phyloP scores from a whole-genome alignment of 805 yeast species.

The Candida sithepensis region DNA sequence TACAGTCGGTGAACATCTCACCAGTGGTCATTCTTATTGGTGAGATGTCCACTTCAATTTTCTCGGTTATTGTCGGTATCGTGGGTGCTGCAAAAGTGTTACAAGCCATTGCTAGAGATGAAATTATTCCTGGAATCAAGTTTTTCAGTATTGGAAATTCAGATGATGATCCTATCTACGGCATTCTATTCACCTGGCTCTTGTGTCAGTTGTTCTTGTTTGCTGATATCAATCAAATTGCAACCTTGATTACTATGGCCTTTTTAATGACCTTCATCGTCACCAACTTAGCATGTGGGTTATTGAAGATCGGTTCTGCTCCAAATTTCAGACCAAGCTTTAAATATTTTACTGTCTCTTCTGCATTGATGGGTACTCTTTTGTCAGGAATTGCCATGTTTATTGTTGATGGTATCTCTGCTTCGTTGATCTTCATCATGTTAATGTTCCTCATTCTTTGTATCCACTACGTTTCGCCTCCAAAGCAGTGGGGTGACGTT shows the following conservation, averaged over 20 bases:
- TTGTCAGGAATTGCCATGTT: slow-evolving; percentile 83
- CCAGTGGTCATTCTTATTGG: slow-evolving; percentile 74
- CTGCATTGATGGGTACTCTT: slow-evolving; percentile 75
- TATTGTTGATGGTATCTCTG: slow-evolving; percentile 88
- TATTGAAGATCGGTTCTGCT: slow-evolving; percentile 84
- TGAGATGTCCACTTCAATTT: slow-evolving; percentile 87
- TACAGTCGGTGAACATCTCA: slow-evolving; percentile 74
- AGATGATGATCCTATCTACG: slow-evolving; percentile 56
- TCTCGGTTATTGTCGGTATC: slow-evolving; percentile 91
- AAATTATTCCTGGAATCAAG: slow-evolving; percentile 75
- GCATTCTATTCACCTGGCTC: slow-evolving; percentile 74
- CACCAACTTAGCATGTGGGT: slow-evolving; percentile 88
- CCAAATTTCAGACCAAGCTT: slow-evolving; percentile 98
- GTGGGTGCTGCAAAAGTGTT: slow-evolving; percentile 92
- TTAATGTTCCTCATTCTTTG: slow-evolving; percentile 63
- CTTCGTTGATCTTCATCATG: slow-evolving; percentile 67
- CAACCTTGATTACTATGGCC: slow-evolving; percentile 95
- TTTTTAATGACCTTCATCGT: slow-evolving; percentile 94
- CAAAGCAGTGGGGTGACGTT: slow-evolving; percentile 97
- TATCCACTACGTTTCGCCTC: slow-evolving; percentile 90
- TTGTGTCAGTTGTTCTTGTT: slow-evolving; percentile 81
- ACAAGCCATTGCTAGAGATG: slow-evolving; percentile 88
- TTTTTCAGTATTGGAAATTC: slow-evolving; percentile 50
- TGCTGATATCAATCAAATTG: slow-evolving; percentile 90
- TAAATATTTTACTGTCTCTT: slow-evolving; percentile 73